These are phyloP conservation scores for Leishmania martiniquensis DNA, from an alignment of 208 protist species.

Conservation along the genomic window DNA sequence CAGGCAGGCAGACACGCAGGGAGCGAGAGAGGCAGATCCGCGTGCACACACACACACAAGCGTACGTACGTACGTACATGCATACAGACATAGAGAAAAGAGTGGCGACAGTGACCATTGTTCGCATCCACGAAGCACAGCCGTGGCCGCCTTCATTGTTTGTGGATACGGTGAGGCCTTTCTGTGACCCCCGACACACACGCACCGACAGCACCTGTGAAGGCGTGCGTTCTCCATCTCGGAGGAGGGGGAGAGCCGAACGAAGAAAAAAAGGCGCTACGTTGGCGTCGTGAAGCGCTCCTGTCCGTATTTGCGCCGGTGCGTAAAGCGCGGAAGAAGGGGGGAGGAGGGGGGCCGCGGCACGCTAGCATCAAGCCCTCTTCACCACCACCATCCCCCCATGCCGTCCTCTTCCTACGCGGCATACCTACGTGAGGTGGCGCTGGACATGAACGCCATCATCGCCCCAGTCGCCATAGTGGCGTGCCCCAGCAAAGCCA, in stretches of 20 bases:
- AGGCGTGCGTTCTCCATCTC: no score
- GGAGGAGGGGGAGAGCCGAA: no score
- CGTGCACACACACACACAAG: constrained; percentile 3
- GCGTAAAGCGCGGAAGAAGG: neutral
- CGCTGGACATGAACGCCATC: constrained; percentile 8
- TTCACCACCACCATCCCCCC: neutral
- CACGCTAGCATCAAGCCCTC: neutral
- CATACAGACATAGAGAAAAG: neutral
- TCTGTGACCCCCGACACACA: no score
- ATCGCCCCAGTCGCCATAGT: neutral
- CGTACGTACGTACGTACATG: neutral
- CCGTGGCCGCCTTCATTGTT: no score
- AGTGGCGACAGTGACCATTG: neutral
- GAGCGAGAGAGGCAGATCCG: no score
- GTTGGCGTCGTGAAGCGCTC: neutral
- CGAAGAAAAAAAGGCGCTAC: neutral
- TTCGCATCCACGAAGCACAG: neutral
- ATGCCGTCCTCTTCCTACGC: constrained; percentile 18
- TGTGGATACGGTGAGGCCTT: no score
- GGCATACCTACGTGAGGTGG: constrained; percentile 32
- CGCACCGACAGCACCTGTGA: no score
- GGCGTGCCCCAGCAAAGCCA: neutral
- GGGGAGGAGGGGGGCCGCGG: no score
- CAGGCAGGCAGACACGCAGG: neutral
- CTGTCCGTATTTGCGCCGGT: neutral